phyloP scores from a whole-genome alignment of 345 rosid species.

The Durio zibethinus region DNA sequence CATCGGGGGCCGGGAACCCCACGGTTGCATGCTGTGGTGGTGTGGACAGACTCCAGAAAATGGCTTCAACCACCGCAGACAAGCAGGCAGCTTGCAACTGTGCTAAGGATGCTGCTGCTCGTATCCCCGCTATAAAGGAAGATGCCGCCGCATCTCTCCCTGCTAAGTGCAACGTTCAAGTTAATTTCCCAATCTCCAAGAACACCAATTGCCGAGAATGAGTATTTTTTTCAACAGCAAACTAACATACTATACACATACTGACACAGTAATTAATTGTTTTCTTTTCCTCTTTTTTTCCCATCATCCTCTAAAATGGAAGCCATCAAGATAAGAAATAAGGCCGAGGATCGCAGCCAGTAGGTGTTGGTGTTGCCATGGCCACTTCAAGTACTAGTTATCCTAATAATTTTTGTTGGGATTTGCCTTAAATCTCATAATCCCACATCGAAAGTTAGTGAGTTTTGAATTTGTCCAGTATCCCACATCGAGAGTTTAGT shows the following conservation, averaged over 20 bases:
- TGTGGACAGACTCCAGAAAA: not conserved
- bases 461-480: too few species aligned
- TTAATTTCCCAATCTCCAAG: conserved; percentile 20
- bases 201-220: conserved; percentile 10
- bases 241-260: too few species aligned
- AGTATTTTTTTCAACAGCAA: not conserved
- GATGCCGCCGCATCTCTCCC: conserved; percentile 29
- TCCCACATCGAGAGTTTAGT: too few species aligned
- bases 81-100: conserved; percentile 25
- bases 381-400: not conserved
- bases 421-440: too few species aligned
- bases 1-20: not conserved
- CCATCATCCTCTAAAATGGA: not conserved
- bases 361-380: not conserved
- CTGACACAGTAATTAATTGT: not conserved
- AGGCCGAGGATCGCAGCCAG: not conserved
- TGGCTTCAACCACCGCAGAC: conserved; percentile 12
- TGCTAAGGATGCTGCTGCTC: conserved; percentile 17
- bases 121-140: not conserved
- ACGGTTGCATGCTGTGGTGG: conserved; percentile 17
- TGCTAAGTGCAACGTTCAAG: conserved; percentile 11
- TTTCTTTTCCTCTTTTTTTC: not conserved
- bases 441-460: too few species aligned
- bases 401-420: too few species aligned
- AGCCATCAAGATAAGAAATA: not conserved